Percentiles rank a stretch among this genome's conserved stretches.
phyloP scores from a whole-genome alignment of 2,329 filamentous ascomycete species.

The Alternaria triticina region DNA sequence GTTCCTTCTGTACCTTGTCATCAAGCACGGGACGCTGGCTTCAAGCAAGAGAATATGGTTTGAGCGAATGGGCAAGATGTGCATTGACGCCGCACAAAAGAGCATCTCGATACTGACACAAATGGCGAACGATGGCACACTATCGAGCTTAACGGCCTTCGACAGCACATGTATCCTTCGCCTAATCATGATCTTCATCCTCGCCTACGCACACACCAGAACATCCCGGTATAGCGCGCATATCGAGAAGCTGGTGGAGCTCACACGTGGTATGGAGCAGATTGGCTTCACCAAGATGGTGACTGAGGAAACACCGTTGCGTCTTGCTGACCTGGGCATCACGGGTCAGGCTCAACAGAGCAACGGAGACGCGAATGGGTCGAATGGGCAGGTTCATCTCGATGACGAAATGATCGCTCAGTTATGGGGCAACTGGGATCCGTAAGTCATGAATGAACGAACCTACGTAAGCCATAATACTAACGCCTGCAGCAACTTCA shows the following conservation, averaged over 20 bases:
- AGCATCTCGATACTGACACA: constrained; percentile 35
- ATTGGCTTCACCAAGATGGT: constrained; percentile 47
- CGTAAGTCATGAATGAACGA: constrained; percentile 25
- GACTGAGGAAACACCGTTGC: constrained; percentile 40
- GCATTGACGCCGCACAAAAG: constrained; percentile 42
- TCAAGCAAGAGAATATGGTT: constrained; percentile 42
- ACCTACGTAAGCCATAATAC: not conserved
- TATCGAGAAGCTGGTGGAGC: constrained; percentile 32
- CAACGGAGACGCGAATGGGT: not conserved
- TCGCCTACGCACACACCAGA: constrained; percentile 42
- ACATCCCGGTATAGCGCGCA: constrained; percentile 33
- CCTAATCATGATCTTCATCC: constrained; percentile 44
- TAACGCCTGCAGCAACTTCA: constrained; percentile 29
- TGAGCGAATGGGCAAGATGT: constrained; percentile 42
- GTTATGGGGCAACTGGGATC: constrained; percentile 41
- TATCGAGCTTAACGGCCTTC: constrained; percentile 44
- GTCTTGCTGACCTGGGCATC: constrained; percentile 41
- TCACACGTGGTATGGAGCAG: constrained; percentile 38
- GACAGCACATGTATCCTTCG: constrained; percentile 46
- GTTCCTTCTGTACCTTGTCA: constrained; percentile 44
- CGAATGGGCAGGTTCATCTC: constrained; percentile 23
- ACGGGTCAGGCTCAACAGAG: constrained; percentile 13
- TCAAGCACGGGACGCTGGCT: constrained; percentile 32
- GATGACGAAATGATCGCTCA: constrained; percentile 39
- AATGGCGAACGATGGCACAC: constrained; percentile 33